Percentiles rank a stretch among this genome's conserved stretches.
phyloP scores from a whole-genome alignment of 1,284 basidiomycete genomes.

The Malassezia vespertilionis region DNA sequence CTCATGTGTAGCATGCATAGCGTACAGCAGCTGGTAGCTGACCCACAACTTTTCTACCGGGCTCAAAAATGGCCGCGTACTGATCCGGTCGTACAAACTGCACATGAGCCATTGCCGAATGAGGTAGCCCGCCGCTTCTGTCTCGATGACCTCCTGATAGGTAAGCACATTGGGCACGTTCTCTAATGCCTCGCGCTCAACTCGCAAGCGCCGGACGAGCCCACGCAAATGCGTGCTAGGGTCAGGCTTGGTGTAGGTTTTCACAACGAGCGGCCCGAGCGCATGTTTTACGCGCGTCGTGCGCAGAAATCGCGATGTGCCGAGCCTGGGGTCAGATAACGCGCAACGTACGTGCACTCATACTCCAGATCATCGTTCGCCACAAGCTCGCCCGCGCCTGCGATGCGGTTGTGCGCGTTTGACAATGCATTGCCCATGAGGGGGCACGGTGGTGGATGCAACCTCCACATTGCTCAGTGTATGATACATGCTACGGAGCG shows the following conservation, averaged over 20 bases:
- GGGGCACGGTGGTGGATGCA: neutral
- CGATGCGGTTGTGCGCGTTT: constrained; percentile 5
- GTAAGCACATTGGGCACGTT: constrained; percentile 81
- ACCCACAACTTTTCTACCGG: constrained; percentile 96
- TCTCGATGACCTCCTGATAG: constrained; percentile 83
- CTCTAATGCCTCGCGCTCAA: constrained; percentile 67
- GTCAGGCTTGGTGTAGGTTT: constrained; percentile 73
- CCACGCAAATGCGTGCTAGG: constrained; percentile 59
- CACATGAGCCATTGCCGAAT: constrained; percentile 89
- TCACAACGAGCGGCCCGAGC: constrained; percentile 63
- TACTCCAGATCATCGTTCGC: constrained; percentile 4
- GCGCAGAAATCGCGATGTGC: constrained; percentile 87
- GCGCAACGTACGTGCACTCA: constrained; percentile 3
- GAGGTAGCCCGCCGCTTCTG: constrained; percentile 88
- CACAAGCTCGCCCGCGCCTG: constrained; percentile 11
- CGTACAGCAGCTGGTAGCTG: constrained; percentile 79
- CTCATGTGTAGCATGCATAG: constrained; percentile 68
- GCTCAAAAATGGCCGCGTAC: constrained; percentile 87
- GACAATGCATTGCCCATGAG: constrained; percentile 13
- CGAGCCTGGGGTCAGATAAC: constrained; percentile 54
- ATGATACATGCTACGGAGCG: constrained; percentile 7
- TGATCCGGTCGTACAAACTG: constrained; percentile 92
- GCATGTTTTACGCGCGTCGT: constrained; percentile 68
- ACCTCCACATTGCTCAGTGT: constrained; percentile 4
- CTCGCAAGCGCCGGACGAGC: constrained; percentile 61